Percentiles rank a stretch among this genome's conserved stretches.
phyloP scores from a whole-genome alignment of 2,329 filamentous ascomycete species.

The Diaporthe eres region DNA sequence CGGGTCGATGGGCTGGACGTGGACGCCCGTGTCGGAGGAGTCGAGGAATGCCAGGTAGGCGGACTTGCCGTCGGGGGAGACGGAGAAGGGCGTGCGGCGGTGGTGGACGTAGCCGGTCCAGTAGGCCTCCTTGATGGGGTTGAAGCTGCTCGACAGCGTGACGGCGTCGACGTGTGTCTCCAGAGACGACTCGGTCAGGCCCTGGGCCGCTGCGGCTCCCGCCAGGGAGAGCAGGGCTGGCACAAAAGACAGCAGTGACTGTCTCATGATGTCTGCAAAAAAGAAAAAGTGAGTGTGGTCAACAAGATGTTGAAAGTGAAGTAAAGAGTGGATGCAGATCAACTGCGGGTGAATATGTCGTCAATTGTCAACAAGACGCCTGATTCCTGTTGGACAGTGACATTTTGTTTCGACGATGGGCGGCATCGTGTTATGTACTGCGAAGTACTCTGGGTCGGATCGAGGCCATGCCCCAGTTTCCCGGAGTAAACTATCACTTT shows the following conservation, averaged over 20 bases:
- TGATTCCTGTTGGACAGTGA: background rate
- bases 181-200: conserved; percentile 46
- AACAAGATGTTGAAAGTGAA: conserved; percentile 33
- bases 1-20: conserved; percentile 70
- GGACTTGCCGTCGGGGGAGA: conserved; percentile 71
- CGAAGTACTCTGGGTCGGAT: background rate
- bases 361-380: conserved; percentile 20
- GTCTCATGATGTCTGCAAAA: conserved; percentile 26
- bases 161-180: conserved; percentile 57
- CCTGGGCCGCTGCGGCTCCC: conserved; percentile 34
- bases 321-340: conserved; percentile 42
- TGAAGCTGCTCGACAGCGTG: conserved; percentile 65
- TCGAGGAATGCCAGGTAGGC: conserved; percentile 74
- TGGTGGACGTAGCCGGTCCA: conserved; percentile 74
- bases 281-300: conserved; percentile 37
- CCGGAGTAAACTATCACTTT: background rate
- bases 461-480: background rate
- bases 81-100: conserved; percentile 73
- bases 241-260: conserved; percentile 26
- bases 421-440: background rate
- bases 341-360: conserved; percentile 37
- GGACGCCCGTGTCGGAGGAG: conserved; percentile 66
- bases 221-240: conserved; percentile 38
- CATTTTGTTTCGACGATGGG: background rate
- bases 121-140: conserved; percentile 71